phyloP scores from a whole-genome alignment of 139 green algal genomes.

The Haematococcus lacustris region DNA sequence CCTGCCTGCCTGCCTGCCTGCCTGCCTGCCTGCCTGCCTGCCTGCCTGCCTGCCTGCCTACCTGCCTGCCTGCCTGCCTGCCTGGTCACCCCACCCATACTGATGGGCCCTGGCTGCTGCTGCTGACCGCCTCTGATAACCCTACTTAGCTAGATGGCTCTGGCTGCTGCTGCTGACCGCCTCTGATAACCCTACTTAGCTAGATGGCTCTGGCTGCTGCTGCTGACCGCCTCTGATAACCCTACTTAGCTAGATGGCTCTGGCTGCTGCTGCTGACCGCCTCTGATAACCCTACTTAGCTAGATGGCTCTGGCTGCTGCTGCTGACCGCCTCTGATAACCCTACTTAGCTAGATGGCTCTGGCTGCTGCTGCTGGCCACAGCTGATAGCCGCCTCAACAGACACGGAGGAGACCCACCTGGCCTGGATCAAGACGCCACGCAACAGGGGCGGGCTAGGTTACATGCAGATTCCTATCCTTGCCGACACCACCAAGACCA shows the following conservation, averaged over 20 bases:
- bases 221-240: neutral
- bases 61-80: too few species aligned
- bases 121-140: too few species aligned
- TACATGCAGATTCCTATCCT: slow-evolving; percentile 79
- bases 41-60: too few species aligned
- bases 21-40: too few species aligned
- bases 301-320: neutral
- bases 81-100: too few species aligned
- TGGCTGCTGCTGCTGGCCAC: neutral
- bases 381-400: slow-evolving; percentile 68
- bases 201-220: too few species aligned
- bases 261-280: neutral
- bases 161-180: too few species aligned
- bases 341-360: neutral
- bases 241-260: neutral
- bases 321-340: neutral
- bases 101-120: too few species aligned
- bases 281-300: neutral
- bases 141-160: too few species aligned
- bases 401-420: slow-evolving; percentile 78
- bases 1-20: too few species aligned
- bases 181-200: too few species aligned
- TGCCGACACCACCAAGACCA: slow-evolving; percentile 67
- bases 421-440: slow-evolving; percentile 70
- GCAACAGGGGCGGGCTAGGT: slow-evolving; percentile 61